A percentile compares a stretch with the other conserved stretches of the same genome.
Evolutionary conservation across 495 filamentous ascomycete genomes (phyloP).

Genomic region (Pyrenopolyporus hunteri): DNA sequence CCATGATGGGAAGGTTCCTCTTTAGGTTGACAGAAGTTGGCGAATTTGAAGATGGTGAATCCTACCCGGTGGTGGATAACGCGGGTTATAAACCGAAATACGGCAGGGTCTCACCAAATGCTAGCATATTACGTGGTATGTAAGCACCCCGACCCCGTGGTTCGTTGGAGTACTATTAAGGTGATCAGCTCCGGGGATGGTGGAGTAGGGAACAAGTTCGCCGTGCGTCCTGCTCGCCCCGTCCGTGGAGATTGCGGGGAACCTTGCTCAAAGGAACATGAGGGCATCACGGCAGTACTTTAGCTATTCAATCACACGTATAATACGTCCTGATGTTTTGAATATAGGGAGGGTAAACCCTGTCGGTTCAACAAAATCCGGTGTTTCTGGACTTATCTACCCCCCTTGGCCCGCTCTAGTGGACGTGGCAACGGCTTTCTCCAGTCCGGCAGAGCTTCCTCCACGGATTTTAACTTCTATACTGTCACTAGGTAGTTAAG

Average conservation of each 20-base stretch:
- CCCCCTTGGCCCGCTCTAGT: no score
- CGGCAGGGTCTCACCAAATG: slow-evolving; percentile 10
- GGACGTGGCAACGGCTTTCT: no score
- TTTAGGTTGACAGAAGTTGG: neutral
- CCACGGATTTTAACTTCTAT: no score
- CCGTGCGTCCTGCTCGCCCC: slow-evolving; percentile 9
- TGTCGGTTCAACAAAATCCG: no score
- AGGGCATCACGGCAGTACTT: slow-evolving; percentile 35
- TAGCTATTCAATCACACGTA: slow-evolving; percentile 1
- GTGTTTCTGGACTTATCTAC: no score
- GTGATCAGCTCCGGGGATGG: slow-evolving; percentile 2
- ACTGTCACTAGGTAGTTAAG: no score
- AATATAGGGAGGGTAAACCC: neutral
- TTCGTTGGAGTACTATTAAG: slow-evolving; percentile 8
- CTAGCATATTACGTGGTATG: neutral
- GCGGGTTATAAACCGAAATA: slow-evolving; percentile 16
- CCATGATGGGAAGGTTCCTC: slow-evolving; percentile 21
- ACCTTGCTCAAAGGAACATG: slow-evolving; percentile 31
- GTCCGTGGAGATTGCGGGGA: slow-evolving; percentile 29
- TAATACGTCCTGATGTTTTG: neutral
- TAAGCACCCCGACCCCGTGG: neutral
- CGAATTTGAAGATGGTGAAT: neutral
- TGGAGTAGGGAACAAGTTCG: slow-evolving; percentile 1
- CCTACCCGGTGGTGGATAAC: neutral
- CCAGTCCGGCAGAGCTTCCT: no score